A percentile compares a stretch with the other conserved stretches of the same genome.
Conservation (phyloP, 805 yeast genomes). For the Teunomyces gatunensis region DNA sequence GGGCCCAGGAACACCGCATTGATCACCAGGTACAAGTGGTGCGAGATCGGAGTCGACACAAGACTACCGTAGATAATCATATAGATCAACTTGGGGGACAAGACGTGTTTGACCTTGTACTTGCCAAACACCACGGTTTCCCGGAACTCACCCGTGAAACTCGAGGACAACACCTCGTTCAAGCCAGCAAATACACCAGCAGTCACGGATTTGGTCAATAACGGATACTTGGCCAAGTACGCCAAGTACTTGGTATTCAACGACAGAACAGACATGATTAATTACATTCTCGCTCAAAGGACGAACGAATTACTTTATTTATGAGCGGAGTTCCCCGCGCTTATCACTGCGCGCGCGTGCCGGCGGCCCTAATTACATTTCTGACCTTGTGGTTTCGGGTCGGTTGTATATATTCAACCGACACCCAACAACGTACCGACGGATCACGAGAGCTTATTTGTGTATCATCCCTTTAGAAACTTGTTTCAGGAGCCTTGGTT, state of each 20-base stretch:
- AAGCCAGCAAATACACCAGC: constrained; percentile 53
- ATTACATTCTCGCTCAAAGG: not conserved
- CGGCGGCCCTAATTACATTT: not conserved
- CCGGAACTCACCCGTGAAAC: constrained; percentile 45
- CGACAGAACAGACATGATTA: constrained; percentile 8
- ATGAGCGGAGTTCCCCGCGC: not conserved
- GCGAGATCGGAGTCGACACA: constrained; percentile 58
- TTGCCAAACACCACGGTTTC: constrained; percentile 13
- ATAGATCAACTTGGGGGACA: constrained; percentile 46
- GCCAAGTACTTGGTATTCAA: constrained; percentile 34
- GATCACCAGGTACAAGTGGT: constrained; percentile 48
- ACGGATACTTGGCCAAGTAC: constrained; percentile 47
- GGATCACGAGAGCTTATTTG: no score
- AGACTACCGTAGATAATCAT: constrained; percentile 56
- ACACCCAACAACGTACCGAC: not conserved
- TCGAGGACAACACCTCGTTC: constrained; percentile 57
- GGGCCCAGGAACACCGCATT: constrained; percentile 39
- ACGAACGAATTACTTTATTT: not conserved
- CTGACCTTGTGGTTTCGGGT: not conserved
- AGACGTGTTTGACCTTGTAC: constrained; percentile 34
- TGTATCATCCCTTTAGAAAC: no score
- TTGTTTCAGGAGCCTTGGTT: no score
- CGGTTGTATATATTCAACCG: not conserved
- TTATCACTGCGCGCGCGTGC: not conserved
- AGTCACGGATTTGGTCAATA: constrained; percentile 58